Evolutionary conservation across 2,329 filamentous ascomycete species (phyloP).

Genomic region (Diaporthe ilicicola): DNA sequence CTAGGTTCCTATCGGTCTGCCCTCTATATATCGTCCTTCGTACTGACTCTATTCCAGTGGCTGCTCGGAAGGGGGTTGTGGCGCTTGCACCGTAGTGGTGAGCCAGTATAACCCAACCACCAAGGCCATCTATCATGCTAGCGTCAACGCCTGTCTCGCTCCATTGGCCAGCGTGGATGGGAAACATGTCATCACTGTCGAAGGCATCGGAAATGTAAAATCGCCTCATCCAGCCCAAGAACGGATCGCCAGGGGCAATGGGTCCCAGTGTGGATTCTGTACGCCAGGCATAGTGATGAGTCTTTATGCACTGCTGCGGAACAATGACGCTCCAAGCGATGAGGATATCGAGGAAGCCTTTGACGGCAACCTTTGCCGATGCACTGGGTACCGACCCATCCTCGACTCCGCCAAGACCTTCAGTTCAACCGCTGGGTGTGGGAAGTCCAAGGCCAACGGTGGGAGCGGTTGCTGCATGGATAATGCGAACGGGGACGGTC

Average conservation of each 20-base stretch:
- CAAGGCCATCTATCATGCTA: constrained; percentile 92
- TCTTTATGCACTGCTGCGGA: constrained; percentile 89
- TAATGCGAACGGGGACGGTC: constrained; percentile 57
- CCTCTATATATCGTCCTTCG: background rate
- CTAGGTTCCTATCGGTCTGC: background rate
- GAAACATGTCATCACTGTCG: constrained; percentile 97
- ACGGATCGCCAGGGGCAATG: constrained; percentile 88
- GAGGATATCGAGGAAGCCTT: constrained; percentile 95
- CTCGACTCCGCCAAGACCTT: constrained; percentile 94
- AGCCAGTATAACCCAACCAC: constrained; percentile 95
- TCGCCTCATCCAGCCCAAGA: constrained; percentile 90
- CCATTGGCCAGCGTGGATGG: constrained; percentile 93
- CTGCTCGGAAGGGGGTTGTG: constrained; percentile 95
- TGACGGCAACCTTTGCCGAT: constrained; percentile 94
- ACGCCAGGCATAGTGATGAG: constrained; percentile 99
- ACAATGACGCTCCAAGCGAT: constrained; percentile 79
- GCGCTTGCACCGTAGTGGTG: constrained; percentile 94
- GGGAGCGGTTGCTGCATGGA: constrained; percentile 78
- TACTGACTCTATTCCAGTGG: constrained; percentile 59
- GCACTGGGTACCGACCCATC: constrained; percentile 94
- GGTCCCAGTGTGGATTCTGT: constrained; percentile 93
- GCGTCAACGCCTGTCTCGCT: constrained; percentile 94
- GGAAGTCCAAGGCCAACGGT: constrained; percentile 57
- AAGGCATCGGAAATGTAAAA: constrained; percentile 91
- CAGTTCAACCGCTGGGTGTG: constrained; percentile 63